Conservation (phyloP, 2,329 filamentous ascomycete species). For the Emericellopsis cladophorae region DNA sequence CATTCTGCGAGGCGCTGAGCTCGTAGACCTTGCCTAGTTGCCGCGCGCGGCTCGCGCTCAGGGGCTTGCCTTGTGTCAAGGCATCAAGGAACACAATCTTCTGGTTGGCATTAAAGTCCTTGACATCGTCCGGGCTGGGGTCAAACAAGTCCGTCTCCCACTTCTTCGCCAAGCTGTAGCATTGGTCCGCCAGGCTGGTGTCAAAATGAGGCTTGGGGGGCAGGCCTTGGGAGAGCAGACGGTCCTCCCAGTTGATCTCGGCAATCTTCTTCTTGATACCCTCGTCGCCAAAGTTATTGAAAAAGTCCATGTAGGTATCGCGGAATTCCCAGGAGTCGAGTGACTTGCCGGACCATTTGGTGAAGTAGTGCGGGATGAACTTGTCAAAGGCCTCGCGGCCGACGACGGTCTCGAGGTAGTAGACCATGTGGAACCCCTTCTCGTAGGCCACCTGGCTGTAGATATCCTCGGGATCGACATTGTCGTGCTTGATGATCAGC, state of each 20-base stretch:
- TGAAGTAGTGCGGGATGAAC: constrained; percentile 94
- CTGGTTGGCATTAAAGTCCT: constrained; percentile 72
- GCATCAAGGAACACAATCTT: constrained; percentile 81
- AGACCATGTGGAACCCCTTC: constrained; percentile 92
- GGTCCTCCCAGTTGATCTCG: constrained; percentile 76
- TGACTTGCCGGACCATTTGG: constrained; percentile 70
- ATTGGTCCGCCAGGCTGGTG: constrained; percentile 73
- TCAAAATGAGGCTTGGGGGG: constrained; percentile 88
- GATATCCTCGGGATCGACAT: constrained; percentile 87
- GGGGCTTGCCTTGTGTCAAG: constrained; percentile 50
- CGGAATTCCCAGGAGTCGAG: constrained; percentile 94
- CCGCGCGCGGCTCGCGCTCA: constrained; percentile 54
- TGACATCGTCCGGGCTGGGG: constrained; percentile 57
- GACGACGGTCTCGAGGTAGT: constrained; percentile 75
- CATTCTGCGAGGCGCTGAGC: constrained; percentile 64
- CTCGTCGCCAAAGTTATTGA: constrained; percentile 50
- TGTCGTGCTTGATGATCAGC: constrained; percentile 74
- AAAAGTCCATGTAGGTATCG: constrained; percentile 75
- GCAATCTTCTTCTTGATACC: constrained; percentile 52
- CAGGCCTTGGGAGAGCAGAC: constrained; percentile 79
- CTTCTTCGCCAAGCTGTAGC: constrained; percentile 69
- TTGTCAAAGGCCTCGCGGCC: constrained; percentile 81
- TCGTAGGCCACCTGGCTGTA: constrained; percentile 92
- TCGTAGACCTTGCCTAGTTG: constrained; percentile 65
- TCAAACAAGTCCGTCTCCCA: constrained; percentile 60